A percentile compares a stretch with the other conserved stretches of the same genome.
phyloP scores from a whole-genome alignment of 1,284 basidiomycete species.

The Cryptococcus sp. region DNA sequence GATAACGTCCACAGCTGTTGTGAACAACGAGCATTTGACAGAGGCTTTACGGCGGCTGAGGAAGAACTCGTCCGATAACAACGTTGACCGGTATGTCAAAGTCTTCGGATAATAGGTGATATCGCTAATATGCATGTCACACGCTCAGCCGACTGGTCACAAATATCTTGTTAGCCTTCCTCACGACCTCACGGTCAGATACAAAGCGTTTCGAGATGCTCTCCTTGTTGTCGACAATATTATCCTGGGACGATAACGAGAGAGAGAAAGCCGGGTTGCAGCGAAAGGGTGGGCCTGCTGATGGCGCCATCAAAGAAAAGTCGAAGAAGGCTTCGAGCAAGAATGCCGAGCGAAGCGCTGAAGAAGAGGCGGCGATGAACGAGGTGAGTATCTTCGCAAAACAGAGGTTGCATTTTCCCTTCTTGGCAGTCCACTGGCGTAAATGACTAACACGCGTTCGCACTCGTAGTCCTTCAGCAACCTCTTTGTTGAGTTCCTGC shows the following conservation, averaged over 20 bases:
- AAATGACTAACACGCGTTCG: background rate
- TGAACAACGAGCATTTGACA: conserved; percentile 96
- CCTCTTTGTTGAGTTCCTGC: conserved; percentile 91
- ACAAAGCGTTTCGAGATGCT: conserved; percentile 97
- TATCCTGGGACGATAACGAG: conserved; percentile 87
- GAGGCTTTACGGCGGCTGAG: conserved; percentile 92
- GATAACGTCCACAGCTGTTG: conserved; percentile 65
- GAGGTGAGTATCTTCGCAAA: conserved; percentile 37
- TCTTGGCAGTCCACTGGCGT: too few species aligned
- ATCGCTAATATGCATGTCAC: background rate
- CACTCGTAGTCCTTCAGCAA: conserved; percentile 82
- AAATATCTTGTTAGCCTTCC: conserved; percentile 90
- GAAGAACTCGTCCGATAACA: conserved; percentile 78
- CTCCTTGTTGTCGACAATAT: conserved; percentile 77
- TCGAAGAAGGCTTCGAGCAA: conserved; percentile 65
- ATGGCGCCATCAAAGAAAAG: conserved; percentile 21
- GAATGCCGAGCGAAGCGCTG: conserved; percentile 58
- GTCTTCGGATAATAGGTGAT: too few species aligned
- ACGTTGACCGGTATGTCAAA: conserved; percentile 68
- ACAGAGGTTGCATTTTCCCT: too few species aligned
- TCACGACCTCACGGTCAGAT: conserved; percentile 86
- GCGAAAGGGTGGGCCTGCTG: conserved; percentile 54
- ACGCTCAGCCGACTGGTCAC: conserved; percentile 75
- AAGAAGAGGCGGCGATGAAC: conserved; percentile 52
- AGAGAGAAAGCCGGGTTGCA: conserved; percentile 87